These are phyloP conservation scores for Neurospora sp. DNA, from an alignment of 495 filamentous ascomycete species.

Conservation along the genomic window DNA sequence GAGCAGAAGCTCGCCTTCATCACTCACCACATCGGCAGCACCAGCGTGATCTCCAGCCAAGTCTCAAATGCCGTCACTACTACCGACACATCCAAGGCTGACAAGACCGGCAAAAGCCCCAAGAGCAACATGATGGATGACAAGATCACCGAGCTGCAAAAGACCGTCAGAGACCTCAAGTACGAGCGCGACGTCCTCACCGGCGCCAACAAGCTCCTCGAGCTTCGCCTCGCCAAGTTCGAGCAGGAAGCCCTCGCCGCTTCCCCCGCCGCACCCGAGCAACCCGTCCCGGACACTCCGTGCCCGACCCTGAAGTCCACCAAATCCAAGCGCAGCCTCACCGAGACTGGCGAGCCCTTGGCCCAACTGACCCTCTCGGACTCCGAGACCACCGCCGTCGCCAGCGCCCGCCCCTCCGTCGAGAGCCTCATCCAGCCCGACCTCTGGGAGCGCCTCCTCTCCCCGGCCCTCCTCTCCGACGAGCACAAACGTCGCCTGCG, in stretches of 20 bases:
- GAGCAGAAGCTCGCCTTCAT: not conserved
- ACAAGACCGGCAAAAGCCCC: not conserved
- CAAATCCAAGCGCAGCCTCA: not conserved
- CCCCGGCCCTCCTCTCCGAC: not conserved
- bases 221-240: not conserved
- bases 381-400: not conserved
- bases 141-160: not conserved
- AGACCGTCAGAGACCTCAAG: not conserved
- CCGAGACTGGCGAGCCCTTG: not conserved
- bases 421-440: not conserved
- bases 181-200: not conserved
- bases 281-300: not conserved
- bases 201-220: not conserved
- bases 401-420: not conserved
- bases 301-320: not conserved
- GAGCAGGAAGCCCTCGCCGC: not conserved
- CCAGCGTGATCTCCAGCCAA: not conserved
- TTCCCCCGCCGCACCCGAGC: not conserved
- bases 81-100: not conserved
- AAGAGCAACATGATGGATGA: not conserved
- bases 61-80: not conserved
- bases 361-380: not conserved
- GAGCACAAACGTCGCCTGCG: not conserved
- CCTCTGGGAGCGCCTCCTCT: not conserved
- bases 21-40: no score